Percentiles rank a stretch among this genome's conserved stretches.
phyloP scores from a whole-genome alignment of 805 yeast genomes.

The Ogataea neopini region DNA sequence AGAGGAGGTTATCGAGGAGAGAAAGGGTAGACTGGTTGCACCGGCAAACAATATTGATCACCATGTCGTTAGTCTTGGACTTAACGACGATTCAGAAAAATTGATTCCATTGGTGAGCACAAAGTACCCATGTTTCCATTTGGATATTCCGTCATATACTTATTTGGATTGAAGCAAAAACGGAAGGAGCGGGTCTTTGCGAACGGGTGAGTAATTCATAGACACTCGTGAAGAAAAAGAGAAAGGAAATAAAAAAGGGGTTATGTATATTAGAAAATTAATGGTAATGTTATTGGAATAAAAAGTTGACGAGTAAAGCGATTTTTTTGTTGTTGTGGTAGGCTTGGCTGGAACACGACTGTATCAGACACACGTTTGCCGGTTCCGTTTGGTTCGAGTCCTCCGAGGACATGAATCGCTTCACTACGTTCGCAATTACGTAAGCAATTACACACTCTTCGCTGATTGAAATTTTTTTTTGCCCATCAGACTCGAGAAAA shows the following conservation, averaged over 20 bases:
- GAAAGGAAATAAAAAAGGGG: not conserved
- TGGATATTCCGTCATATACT: slow-evolving; percentile 65
- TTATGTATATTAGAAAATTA: slow-evolving; percentile 1
- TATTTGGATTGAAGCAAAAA: slow-evolving; percentile 22
- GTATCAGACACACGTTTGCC: too few relatives aligned
- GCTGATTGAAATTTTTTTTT: not conserved
- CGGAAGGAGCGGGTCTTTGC: too few relatives aligned
- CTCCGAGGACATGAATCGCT: too few relatives aligned
- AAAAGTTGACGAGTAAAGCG: not conserved
- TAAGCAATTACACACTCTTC: too few relatives aligned
- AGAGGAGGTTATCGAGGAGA: slow-evolving; percentile 36
- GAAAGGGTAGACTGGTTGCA: slow-evolving; percentile 18
- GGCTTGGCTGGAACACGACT: too few relatives aligned
- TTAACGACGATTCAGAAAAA: slow-evolving; percentile 12
- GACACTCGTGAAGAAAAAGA: too few relatives aligned
- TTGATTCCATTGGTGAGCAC: slow-evolving; percentile 57
- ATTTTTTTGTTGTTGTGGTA: too few relatives aligned
- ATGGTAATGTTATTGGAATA: not conserved
- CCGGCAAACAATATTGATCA: slow-evolving; percentile 14
- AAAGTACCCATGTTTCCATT: slow-evolving; percentile 73
- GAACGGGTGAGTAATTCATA: too few relatives aligned
- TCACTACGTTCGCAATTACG: too few relatives aligned
- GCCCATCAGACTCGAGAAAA: not conserved
- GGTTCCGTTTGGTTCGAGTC: too few relatives aligned
- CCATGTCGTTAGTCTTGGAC: slow-evolving; percentile 25